Conservation (phyloP, 2,329 filamentous ascomycete species). For the Domatiomyces globalis region DNA sequence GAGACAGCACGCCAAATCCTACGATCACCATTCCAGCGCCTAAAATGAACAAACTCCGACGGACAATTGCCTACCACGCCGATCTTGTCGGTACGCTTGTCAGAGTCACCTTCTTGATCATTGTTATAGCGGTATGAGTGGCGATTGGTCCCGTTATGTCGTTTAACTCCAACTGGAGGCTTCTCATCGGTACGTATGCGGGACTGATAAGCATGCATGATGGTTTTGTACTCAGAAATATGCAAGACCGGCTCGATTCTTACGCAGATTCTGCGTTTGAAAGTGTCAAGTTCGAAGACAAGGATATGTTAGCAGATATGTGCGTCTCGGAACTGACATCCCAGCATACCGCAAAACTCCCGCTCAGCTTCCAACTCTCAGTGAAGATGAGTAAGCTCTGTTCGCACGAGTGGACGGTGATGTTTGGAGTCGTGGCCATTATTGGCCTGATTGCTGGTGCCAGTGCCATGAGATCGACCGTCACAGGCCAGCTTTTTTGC, state of each 20-base stretch:
- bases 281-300: conserved; percentile 10
- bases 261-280: conserved; percentile 14
- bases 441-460: conserved; percentile 20
- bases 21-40: too few relatives aligned
- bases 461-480: conserved; percentile 22
- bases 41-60: conserved; percentile 18
- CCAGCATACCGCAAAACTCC: neutral
- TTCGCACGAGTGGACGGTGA: conserved; percentile 21
- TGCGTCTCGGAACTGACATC: neutral
- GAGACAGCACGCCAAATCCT: too few relatives aligned
- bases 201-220: conserved; percentile 34
- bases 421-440: conserved; percentile 18
- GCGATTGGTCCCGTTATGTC: conserved; percentile 26
- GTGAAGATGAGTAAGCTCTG: conserved; percentile 2
- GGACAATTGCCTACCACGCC: conserved; percentile 26
- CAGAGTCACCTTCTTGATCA: conserved; percentile 27
- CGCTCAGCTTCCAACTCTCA: conserved; percentile 2
- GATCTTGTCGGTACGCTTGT: conserved; percentile 31
- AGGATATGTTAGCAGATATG: neutral
- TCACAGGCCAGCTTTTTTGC: conserved; percentile 24
- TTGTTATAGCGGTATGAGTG: conserved; percentile 27
- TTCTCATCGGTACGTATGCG: conserved; percentile 36
- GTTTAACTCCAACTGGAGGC: conserved; percentile 35
- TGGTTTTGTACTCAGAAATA: conserved; percentile 33
- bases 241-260: conserved; percentile 22